These are phyloP conservation scores for Cytospora mali DNA, from an alignment of 2,329 filamentous ascomycete species.

Conservation along the genomic window DNA sequence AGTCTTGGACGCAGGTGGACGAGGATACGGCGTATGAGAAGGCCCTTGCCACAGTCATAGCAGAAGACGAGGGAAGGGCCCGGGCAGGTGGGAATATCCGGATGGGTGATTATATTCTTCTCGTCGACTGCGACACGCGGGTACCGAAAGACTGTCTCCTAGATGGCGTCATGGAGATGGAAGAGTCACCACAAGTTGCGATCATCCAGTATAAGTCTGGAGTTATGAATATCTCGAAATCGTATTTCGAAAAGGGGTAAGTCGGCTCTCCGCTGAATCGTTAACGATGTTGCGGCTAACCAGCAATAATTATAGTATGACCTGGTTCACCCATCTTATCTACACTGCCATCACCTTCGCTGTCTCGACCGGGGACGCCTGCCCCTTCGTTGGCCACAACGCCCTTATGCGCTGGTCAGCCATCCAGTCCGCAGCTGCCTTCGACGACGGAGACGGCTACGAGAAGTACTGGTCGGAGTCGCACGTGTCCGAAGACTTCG, in stretches of 20 bases:
- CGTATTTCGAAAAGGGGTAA: slow-evolving; percentile 69
- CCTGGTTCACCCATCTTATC: slow-evolving; percentile 77
- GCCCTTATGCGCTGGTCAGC: slow-evolving; percentile 76
- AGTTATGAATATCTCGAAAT: slow-evolving; percentile 75
- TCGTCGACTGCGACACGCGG: slow-evolving; percentile 80
- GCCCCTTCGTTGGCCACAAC: slow-evolving; percentile 79
- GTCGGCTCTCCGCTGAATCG: slow-evolving; percentile 26
- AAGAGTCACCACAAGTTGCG: slow-evolving; percentile 67
- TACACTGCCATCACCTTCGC: slow-evolving; percentile 74
- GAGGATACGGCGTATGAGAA: slow-evolving; percentile 68
- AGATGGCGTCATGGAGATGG: slow-evolving; percentile 75
- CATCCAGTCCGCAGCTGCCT: slow-evolving; percentile 71
- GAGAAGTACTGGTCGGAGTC: slow-evolving; percentile 83
- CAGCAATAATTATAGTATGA: slow-evolving; percentile 47
- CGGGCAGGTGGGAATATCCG: slow-evolving; percentile 89
- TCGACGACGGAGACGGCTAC: slow-evolving; percentile 65
- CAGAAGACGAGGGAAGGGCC: slow-evolving; percentile 64
- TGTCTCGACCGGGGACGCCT: slow-evolving; percentile 74
- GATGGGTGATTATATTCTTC: slow-evolving; percentile 78
- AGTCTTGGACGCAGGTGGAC: slow-evolving; percentile 68
- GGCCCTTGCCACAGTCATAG: slow-evolving; percentile 66
- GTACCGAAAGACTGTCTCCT: slow-evolving; percentile 77
- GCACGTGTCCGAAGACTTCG: slow-evolving; percentile 80
- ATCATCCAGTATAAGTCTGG: slow-evolving; percentile 74
- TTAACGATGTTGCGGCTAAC: background rate